Conservation (phyloP, 441 rosid genomes). For the Cnidoscolus chayamansa region DNA sequence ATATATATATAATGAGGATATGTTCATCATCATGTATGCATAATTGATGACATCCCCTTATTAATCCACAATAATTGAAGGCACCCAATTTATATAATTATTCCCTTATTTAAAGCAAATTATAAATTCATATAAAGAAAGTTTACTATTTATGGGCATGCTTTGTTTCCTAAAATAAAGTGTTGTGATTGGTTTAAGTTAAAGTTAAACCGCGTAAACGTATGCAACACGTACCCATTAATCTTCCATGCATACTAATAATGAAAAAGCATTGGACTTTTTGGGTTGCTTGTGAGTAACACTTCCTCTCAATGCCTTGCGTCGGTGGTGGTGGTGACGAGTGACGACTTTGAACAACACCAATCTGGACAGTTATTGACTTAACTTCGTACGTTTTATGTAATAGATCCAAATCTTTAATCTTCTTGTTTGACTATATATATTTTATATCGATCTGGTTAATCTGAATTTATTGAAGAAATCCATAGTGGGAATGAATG, state of each 20-base stretch:
- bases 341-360: conserved; percentile 10
- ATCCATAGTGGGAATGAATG: too few species aligned
- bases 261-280: neutral
- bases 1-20: neutral
- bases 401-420: too few species aligned
- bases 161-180: conserved; percentile 20
- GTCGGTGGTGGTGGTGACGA: conserved; percentile 30
- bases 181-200: conserved; percentile 18
- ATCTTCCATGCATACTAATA: neutral
- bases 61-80: conserved; percentile 7
- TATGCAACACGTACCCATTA: conserved; percentile 11
- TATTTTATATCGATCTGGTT: too few species aligned
- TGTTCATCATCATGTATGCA: neutral
- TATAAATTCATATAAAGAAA: neutral
- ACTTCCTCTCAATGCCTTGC: conserved; percentile 22
- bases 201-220: conserved; percentile 26
- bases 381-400: neutral
- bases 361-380: conserved; percentile 12
- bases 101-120: too few species aligned
- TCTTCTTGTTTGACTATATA: too few species aligned
- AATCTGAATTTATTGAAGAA: too few species aligned
- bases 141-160: conserved; percentile 4
- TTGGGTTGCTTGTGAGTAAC: conserved; percentile 29
- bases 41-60: conserved; percentile 1
- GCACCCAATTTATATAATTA: neutral